These are phyloP conservation scores for Dorcoceras hygrometricum DNA, from an alignment of 257 asterid species.

Conservation along the genomic window DNA sequence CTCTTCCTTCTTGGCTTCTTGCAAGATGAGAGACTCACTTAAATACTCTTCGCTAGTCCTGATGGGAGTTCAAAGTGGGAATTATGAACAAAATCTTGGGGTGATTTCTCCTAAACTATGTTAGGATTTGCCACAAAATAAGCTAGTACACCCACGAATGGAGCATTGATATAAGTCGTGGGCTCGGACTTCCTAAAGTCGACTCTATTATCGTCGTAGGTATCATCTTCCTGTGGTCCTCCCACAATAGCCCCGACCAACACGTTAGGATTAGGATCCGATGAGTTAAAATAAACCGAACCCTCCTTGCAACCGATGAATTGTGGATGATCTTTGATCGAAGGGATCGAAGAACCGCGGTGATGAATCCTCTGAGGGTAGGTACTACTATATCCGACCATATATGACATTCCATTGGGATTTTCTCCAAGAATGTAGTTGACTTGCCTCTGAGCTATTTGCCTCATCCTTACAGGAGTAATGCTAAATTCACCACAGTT, in stretches of 20 bases:
- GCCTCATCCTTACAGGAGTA: slow-evolving; percentile 53
- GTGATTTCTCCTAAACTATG: slow-evolving; percentile 28
- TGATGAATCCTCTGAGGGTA: slow-evolving; percentile 81
- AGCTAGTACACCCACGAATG: slow-evolving; percentile 88
- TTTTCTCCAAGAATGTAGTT: slow-evolving; percentile 89
- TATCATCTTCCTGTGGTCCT: slow-evolving; percentile 86
- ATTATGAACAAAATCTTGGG: slow-evolving; percentile 18
- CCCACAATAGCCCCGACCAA: slow-evolving; percentile 90
- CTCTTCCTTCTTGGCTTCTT: slow-evolving; percentile 68
- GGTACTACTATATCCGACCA: slow-evolving; percentile 81
- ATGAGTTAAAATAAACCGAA: slow-evolving; percentile 62
- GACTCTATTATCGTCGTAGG: slow-evolving; percentile 58
- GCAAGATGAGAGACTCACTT: slow-evolving; percentile 70
- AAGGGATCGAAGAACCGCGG: slow-evolving; percentile 85
- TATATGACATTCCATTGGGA: slow-evolving; percentile 88
- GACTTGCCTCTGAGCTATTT: slow-evolving; percentile 67
- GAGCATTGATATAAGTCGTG: slow-evolving; percentile 91
- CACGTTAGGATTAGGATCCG: slow-evolving; percentile 75
- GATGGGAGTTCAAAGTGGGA: background rate
- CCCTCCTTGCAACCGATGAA: slow-evolving; percentile 69
- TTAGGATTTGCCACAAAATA: slow-evolving; percentile 69
- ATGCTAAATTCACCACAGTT: slow-evolving; percentile 59
- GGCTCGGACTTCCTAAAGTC: slow-evolving; percentile 77
- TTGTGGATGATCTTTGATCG: slow-evolving; percentile 61
- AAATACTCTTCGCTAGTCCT: slow-evolving; percentile 6